A percentile compares a stretch with the other conserved stretches of the same genome.
Conservation (phyloP, 495 filamentous ascomycete genomes). For the Cercophora sp. region DNA sequence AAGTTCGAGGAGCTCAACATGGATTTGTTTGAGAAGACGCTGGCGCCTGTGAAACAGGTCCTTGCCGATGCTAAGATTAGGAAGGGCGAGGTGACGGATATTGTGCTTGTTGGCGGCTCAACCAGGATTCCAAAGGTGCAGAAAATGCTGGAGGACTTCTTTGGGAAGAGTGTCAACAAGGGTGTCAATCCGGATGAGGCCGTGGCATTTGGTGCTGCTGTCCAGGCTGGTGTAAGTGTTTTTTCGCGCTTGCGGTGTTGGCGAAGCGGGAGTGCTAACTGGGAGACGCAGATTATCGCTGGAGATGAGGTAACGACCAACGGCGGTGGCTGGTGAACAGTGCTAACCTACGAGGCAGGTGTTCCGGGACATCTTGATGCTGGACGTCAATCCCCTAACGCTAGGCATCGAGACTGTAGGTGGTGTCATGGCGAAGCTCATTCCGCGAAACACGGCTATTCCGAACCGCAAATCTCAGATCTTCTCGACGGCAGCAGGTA, state of each 20-base stretch:
- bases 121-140: slow-evolving; percentile 93
- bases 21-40: slow-evolving; percentile 90
- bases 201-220: slow-evolving; percentile 88
- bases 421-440: slow-evolving; percentile 89
- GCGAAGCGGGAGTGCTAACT: neutral
- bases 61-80: slow-evolving; percentile 79
- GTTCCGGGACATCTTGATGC: slow-evolving; percentile 66
- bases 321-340: too few relatives aligned
- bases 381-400: slow-evolving; percentile 93
- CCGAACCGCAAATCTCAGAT: slow-evolving; percentile 86
- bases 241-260: neutral
- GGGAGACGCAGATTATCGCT: slow-evolving; percentile 49
- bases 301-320: too few relatives aligned
- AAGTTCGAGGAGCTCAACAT: slow-evolving; percentile 97
- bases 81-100: slow-evolving; percentile 74
- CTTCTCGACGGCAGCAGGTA: slow-evolving; percentile 88
- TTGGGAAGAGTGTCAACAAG: slow-evolving; percentile 88
- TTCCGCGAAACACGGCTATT: slow-evolving; percentile 83
- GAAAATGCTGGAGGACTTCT: slow-evolving; percentile 86
- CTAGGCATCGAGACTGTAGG: slow-evolving; percentile 95
- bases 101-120: slow-evolving; percentile 83
- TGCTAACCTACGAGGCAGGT: too few relatives aligned
- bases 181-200: slow-evolving; percentile 95
- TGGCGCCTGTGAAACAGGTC: slow-evolving; percentile 92
- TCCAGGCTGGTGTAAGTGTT: slow-evolving; percentile 70